Conservation (phyloP, 2,329 filamentous ascomycete genomes). For the Epichloe glyceriae region DNA sequence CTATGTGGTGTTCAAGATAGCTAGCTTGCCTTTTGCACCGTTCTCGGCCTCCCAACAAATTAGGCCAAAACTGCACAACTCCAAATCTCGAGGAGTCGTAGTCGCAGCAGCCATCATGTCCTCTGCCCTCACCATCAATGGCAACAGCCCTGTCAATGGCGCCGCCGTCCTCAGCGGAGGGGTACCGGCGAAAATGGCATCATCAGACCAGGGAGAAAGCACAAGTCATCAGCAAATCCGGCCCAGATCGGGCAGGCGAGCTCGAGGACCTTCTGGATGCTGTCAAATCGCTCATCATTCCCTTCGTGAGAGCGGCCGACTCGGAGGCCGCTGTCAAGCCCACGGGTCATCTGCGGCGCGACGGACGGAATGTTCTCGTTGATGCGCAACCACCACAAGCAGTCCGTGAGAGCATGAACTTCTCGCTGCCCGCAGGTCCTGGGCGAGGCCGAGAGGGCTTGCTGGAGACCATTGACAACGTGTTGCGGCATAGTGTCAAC, state of each 20-base stretch:
- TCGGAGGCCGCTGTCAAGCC: neutral
- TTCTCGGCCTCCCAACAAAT: too few species aligned
- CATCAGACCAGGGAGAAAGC: too few species aligned
- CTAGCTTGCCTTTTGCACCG: too few species aligned
- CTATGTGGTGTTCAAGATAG: too few species aligned
- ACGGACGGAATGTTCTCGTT: neutral
- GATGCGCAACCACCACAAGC: neutral
- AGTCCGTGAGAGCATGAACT: neutral
- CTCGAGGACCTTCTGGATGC: constrained; percentile 2
- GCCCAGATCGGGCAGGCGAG: constrained; percentile 1
- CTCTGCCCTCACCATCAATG: too few species aligned
- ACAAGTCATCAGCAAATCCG: neutral
- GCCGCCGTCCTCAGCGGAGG: too few species aligned
- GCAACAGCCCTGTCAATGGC: too few species aligned
- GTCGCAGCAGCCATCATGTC: too few species aligned
- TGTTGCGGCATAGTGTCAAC: constrained; percentile 81
- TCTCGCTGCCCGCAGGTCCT: constrained; percentile 35
- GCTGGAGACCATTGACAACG: constrained; percentile 51
- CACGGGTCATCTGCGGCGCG: neutral
- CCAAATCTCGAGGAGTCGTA: too few species aligned
- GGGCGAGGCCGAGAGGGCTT: constrained; percentile 60
- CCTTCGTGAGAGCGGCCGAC: constrained; percentile 1
- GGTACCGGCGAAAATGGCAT: too few species aligned
- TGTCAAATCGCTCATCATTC: constrained; percentile 2
- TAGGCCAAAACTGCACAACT: too few species aligned